Conservation (phyloP, 2,329 filamentous ascomycete species). For the Tolypocladium paradoxum region DNA sequence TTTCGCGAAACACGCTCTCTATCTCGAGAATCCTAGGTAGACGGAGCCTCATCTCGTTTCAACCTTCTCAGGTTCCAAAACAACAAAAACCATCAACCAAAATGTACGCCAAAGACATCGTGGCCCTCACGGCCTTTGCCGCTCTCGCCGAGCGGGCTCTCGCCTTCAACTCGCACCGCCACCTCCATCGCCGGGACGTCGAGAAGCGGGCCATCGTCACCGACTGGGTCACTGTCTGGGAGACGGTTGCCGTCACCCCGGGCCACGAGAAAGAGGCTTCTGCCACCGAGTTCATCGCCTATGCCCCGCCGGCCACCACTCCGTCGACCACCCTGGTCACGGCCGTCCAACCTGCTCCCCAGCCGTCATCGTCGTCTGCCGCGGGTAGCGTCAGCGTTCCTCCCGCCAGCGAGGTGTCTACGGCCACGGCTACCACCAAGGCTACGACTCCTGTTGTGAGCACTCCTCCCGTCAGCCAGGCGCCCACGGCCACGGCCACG, state of each 20-base stretch:
- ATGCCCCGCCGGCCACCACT: background rate
- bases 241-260: slow-evolving; percentile 27
- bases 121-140: slow-evolving; percentile 29
- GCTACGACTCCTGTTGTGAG: background rate
- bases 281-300: background rate
- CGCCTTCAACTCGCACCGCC: slow-evolving; percentile 31
- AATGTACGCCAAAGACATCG: slow-evolving; percentile 34
- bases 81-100: slow-evolving; percentile 10
- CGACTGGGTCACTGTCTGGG: slow-evolving; percentile 29
- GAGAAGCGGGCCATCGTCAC: slow-evolving; percentile 23
- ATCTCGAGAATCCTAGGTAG: background rate
- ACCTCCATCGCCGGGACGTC: slow-evolving; percentile 20
- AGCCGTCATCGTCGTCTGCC: background rate
- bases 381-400: background rate
- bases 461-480: no score
- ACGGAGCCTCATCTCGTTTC: background rate
- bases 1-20: background rate
- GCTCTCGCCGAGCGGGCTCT: slow-evolving; percentile 32
- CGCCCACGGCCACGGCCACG: no score
- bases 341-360: slow-evolving; percentile 11
- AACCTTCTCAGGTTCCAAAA: background rate
- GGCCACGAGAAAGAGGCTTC: background rate
- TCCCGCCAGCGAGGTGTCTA: background rate
- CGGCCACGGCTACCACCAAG: background rate
- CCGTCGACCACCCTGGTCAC: slow-evolving; percentile 13